Percentiles rank a stretch among this genome's conserved stretches.
Conservation (phyloP, 768 basidiomycete genomes). For the Psilocybe sp. region DNA sequence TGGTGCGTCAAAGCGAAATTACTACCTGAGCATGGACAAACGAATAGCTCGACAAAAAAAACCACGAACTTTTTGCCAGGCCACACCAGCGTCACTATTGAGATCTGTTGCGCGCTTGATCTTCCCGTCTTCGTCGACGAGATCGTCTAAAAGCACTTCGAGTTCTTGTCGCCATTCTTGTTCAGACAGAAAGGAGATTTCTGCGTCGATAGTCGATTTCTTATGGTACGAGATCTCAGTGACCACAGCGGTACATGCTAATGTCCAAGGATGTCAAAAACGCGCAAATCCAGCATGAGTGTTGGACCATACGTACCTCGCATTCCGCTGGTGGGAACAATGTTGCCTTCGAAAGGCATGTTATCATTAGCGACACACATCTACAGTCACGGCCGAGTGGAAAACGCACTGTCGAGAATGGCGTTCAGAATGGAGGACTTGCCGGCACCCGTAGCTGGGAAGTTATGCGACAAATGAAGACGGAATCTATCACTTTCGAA, state of each 20-base stretch:
- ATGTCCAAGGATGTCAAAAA: neutral
- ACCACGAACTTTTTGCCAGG: slow-evolving; percentile 53
- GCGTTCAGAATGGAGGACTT: slow-evolving; percentile 64
- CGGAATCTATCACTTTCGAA: neutral
- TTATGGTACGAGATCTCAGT: slow-evolving; percentile 59
- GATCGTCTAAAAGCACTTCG: slow-evolving; percentile 49
- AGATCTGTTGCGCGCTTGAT: slow-evolving; percentile 51
- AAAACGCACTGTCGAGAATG: slow-evolving; percentile 48
- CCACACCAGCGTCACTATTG: slow-evolving; percentile 58
- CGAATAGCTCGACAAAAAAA: neutral
- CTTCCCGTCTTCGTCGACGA: slow-evolving; percentile 58
- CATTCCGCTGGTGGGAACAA: slow-evolving; percentile 69
- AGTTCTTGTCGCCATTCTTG: slow-evolving; percentile 59
- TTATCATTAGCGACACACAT: neutral
- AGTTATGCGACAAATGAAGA: neutral
- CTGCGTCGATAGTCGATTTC: slow-evolving; percentile 54
- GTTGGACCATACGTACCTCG: slow-evolving; percentile 34
- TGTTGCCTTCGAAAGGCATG: slow-evolving; percentile 38
- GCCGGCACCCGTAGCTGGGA: slow-evolving; percentile 55
- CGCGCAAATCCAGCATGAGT: neutral
- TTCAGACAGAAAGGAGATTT: slow-evolving; percentile 55
- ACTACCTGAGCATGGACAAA: neutral
- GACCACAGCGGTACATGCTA: slow-evolving; percentile 66
- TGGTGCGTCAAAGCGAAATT: neutral
- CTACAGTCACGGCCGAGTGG: neutral